Conservation (phyloP, 106 monocot genomes). For the Gastrodia elata region DNA sequence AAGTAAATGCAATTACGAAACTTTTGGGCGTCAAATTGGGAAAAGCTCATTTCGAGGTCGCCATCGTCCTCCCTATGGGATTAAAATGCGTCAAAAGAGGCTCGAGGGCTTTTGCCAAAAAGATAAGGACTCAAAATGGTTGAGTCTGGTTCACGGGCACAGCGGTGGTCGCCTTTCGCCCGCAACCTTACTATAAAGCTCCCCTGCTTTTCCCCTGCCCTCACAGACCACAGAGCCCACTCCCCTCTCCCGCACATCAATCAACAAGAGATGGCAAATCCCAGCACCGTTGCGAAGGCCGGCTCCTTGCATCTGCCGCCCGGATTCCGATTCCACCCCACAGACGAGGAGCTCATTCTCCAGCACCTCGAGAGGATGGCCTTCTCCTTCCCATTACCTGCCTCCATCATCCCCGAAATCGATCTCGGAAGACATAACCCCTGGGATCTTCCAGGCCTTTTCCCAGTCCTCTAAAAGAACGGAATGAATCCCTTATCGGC, state of each 20-base stretch:
- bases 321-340: slow-evolving; percentile 83
- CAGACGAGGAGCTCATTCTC: slow-evolving; percentile 74
- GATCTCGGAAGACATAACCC: slow-evolving; percentile 49
- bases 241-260: neutral
- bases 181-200: slow-evolving; percentile 23
- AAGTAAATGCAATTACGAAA: no score
- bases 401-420: slow-evolving; percentile 65
- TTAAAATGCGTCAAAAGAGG: slow-evolving; percentile 9
- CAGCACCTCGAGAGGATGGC: slow-evolving; percentile 69
- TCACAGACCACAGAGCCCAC: neutral
- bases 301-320: slow-evolving; percentile 45
- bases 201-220: neutral
- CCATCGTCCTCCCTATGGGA: neutral
- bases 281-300: neutral
- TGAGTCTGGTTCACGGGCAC: slow-evolving; percentile 19
- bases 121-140: no score
- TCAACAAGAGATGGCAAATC: slow-evolving; percentile 4
- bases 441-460: slow-evolving; percentile 71
- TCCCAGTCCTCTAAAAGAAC: no score
- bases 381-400: slow-evolving; percentile 52
- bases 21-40: no score
- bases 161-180: slow-evolving; percentile 6
- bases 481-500: neutral
- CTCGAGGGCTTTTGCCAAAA: no score
- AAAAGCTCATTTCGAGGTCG: no score